Evolutionary conservation across 768 basidiomycete species (phyloP).

Genomic region (Lyophyllum atratum): DNA sequence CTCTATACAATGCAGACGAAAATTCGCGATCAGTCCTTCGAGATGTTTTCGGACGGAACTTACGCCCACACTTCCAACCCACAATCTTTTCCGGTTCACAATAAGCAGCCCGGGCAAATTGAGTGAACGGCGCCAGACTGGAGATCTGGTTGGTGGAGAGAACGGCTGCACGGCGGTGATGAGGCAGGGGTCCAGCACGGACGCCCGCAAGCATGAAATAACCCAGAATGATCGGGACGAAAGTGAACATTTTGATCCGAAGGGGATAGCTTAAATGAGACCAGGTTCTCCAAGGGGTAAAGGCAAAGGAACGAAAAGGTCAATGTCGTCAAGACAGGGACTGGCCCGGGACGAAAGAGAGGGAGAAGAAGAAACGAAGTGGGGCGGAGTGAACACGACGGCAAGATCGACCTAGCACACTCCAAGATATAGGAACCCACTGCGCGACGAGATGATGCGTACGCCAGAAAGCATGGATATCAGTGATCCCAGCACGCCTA

Average conservation of each 20-base stretch:
- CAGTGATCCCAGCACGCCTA: neutral
- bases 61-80: conserved; percentile 33
- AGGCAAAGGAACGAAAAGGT: neutral
- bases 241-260: conserved; percentile 8
- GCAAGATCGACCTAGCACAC: neutral
- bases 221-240: neutral
- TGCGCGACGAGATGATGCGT: neutral
- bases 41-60: neutral
- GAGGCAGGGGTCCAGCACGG: conserved; percentile 11
- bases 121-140: conserved; percentile 27
- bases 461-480: neutral
- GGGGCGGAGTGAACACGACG: neutral
- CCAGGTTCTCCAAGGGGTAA: neutral
- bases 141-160: conserved; percentile 12
- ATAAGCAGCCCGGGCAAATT: conserved; percentile 36
- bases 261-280: neutral
- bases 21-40: neutral
- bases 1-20: conserved; percentile 14
- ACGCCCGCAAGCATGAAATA: conserved; percentile 8
- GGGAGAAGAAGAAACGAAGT: neutral
- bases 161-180: conserved; percentile 4
- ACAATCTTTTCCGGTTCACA: conserved; percentile 27
- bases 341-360: conserved; percentile 6
- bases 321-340: neutral
- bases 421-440: neutral